Base-by-base conservation (phyloP, 140 eudicot species). In the Bidens hawaiensis region DNA sequence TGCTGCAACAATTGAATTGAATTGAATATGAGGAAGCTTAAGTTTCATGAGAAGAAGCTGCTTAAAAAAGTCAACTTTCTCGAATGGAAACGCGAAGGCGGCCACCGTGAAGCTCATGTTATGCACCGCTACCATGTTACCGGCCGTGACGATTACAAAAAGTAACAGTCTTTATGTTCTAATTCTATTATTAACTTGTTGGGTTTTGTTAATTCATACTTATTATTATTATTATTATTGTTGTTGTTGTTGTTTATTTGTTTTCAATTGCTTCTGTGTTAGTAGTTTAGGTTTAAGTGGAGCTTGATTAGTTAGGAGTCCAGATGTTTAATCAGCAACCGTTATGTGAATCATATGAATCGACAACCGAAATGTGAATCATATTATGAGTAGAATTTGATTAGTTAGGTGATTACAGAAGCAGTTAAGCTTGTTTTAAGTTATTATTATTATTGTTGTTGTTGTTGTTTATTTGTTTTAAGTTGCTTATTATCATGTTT, bases 61-160 rank as follows among this genome's bases (percentile, higher is more conserved):
- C 43, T 88, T 69, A 93, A 88, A 79, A 88, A 88, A 58, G 78
- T 81, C 0, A 75, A 93, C 54, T 85, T 93, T 65, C 56, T 88
- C 68, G 89, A 85, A 66, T 93, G 99, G 99, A 88, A 88, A 66
- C 77, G 99, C 76, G 99, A 93, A 88, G 99, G 95, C 0, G 89
- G 93, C 54, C 99, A 93, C 68, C 62, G 96, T n/a, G 99, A 93
- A 81, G 78, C 78, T 65, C 71, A 71, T 19, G 94, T 93, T n/a
- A 85, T 83, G 76, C 95, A 77, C 0, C 96, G 95, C 3, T 88
- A 87, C 62, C 99, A 82, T 60, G 85, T 93, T 64, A 88, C 99
- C 3, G 94, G 83, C 59, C 80, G 99, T 31, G 96, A 93, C 51
- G 99, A 93, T 51, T 93, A 93, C 81, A 93, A 93, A 33, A 93